Evolutionary conservation across 1,139 yeast genomes (phyloP).

Genomic region (Suhomyces bokatorum): DNA sequence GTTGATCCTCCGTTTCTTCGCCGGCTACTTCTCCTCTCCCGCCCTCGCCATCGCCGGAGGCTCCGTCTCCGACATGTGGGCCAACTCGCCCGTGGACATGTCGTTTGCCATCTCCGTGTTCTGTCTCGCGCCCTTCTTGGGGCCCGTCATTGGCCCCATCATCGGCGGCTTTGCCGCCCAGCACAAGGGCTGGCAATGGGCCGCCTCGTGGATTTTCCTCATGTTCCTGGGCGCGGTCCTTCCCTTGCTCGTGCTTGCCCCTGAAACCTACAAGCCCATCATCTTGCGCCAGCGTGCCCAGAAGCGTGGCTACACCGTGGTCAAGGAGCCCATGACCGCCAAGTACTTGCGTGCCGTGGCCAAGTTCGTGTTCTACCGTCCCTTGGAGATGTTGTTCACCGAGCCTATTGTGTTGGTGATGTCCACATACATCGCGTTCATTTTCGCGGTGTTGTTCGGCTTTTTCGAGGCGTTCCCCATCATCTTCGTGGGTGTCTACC

Average conservation of each 20-base stretch:
- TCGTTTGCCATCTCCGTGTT: constrained; percentile 72
- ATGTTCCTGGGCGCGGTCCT: constrained; percentile 70
- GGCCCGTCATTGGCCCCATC: constrained; percentile 82
- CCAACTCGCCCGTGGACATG: constrained; percentile 51
- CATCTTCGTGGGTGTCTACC: constrained; percentile 63
- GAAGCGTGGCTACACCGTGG: constrained; percentile 54
- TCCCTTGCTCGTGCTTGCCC: constrained; percentile 56
- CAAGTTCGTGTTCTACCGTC: constrained; percentile 55
- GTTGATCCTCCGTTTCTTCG: constrained; percentile 70
- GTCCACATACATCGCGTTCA: constrained; percentile 66
- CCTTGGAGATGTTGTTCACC: constrained; percentile 60
- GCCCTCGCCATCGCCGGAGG: constrained; percentile 89
- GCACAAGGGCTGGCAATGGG: constrained; percentile 73
- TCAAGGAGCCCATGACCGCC: constrained; percentile 27
- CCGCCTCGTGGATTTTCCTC: constrained; percentile 68
- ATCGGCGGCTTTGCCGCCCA: constrained; percentile 79
- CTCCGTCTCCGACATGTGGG: constrained; percentile 74
- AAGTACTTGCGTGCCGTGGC: constrained; percentile 28
- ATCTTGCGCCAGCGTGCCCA: constrained; percentile 58
- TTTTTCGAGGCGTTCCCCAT: constrained; percentile 79
- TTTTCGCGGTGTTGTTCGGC: constrained; percentile 74
- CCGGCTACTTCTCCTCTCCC: constrained; percentile 82
- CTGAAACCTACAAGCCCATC: constrained; percentile 71
- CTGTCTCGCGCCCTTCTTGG: constrained; percentile 70
- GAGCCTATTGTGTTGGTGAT: constrained; percentile 73